These are phyloP conservation scores for Plasmodium fragile DNA, from an alignment of 169 alveolate genomes.

Conservation along the genomic window DNA sequence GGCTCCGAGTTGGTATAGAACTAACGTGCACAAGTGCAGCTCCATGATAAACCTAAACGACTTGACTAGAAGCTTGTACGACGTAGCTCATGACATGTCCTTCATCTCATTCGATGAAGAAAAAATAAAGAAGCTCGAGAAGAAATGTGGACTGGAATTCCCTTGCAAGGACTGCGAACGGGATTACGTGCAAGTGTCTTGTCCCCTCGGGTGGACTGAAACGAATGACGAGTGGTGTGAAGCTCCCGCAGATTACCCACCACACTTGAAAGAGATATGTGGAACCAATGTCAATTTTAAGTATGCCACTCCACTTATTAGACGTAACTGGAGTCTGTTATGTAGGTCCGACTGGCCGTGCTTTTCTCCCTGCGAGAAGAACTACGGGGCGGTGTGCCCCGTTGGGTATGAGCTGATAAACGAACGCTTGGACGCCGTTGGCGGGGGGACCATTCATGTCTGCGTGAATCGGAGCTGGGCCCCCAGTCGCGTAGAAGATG, in stretches of 20 bases:
- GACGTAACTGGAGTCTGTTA: conserved; percentile 80
- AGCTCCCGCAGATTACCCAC: conserved; percentile 68
- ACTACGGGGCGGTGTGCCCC: conserved; percentile 47
- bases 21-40: conserved; percentile 41
- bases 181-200: conserved; percentile 78
- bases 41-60: conserved; percentile 60
- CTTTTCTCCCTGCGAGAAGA: conserved; percentile 41
- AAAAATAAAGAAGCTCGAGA: conserved; percentile 2
- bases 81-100: conserved; percentile 70
- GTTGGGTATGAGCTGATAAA: conserved; percentile 63
- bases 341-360: conserved; percentile 82
- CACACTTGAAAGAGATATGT: conserved; percentile 69
- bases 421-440: background rate
- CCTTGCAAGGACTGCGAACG: conserved; percentile 71
- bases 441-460: conserved; percentile 8
- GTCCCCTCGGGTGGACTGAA: conserved; percentile 84
- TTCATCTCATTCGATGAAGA: conserved; percentile 39
- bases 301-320: conserved; percentile 77
- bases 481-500: background rate
- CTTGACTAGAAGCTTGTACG: conserved; percentile 27
- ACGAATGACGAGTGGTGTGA: conserved; percentile 73
- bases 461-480: conserved; percentile 44
- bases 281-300: conserved; percentile 80
- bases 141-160: conserved; percentile 5
- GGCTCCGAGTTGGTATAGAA: conserved; percentile 32